Evolutionary conservation across 169 alveolate species (phyloP).

Genomic region (Plasmodium cynomolgi): DNA sequence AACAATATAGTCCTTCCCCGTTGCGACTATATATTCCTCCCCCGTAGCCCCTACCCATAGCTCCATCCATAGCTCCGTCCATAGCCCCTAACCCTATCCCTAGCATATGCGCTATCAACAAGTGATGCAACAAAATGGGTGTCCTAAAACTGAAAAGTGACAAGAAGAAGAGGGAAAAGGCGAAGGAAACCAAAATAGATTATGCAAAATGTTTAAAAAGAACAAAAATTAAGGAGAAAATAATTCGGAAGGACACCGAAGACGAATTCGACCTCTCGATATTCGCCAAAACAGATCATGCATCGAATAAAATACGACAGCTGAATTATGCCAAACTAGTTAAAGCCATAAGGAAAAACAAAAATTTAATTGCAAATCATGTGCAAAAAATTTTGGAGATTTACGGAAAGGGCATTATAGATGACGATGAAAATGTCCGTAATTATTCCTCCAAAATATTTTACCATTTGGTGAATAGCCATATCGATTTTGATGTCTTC

Average conservation of each 20-base stretch:
- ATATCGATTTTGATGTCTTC: conserved; percentile 18
- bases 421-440: conserved; percentile 54
- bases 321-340: conserved; percentile 57
- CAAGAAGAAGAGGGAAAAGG: conserved; percentile 47
- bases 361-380: conserved; percentile 36
- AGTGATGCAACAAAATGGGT: conserved; percentile 12
- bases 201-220: conserved; percentile 44
- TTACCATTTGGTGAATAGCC: conserved; percentile 53
- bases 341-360: conserved; percentile 39
- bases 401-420: conserved; percentile 54
- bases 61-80: no score
- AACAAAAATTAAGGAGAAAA: conserved; percentile 34
- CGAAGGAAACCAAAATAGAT: conserved; percentile 56
- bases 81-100: background rate
- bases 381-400: conserved; percentile 55
- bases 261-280: conserved; percentile 52
- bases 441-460: conserved; percentile 68
- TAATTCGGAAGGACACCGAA: conserved; percentile 20
- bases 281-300: conserved; percentile 67
- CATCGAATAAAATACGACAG: conserved; percentile 67
- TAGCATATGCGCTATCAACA: background rate
- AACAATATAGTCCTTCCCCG: background rate
- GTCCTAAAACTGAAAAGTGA: conserved; percentile 65
- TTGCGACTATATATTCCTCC: background rate
- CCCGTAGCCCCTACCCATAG: background rate